phyloP scores from a whole-genome alignment of 768 basidiomycete species.

The Auricularia sp. region DNA sequence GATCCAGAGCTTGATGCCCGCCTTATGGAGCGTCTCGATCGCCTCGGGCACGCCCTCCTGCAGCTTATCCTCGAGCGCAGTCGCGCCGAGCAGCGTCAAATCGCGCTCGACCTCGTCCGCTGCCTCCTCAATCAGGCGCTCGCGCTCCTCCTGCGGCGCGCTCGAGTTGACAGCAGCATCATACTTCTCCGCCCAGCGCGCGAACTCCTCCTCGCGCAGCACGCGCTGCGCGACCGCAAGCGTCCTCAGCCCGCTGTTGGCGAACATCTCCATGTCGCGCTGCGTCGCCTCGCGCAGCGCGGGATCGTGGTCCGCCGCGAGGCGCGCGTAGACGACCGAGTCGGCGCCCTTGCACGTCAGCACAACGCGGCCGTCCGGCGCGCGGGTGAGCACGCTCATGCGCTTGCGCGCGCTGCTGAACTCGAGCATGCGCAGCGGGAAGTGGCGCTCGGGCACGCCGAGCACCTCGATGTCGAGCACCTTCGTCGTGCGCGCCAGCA shows the following conservation, averaged over 20 bases:
- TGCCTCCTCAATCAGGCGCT: slow-evolving; percentile 79
- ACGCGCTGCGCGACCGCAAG: slow-evolving; percentile 79
- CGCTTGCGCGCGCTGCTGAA: slow-evolving; percentile 92
- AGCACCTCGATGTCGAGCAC: slow-evolving; percentile 83
- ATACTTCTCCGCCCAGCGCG: slow-evolving; percentile 73
- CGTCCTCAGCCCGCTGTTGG: slow-evolving; percentile 86
- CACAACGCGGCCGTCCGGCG: slow-evolving; percentile 71
- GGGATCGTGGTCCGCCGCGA: slow-evolving; percentile 66
- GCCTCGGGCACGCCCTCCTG: slow-evolving; percentile 96
- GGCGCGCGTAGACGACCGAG: slow-evolving; percentile 82
- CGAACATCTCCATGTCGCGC: slow-evolving; percentile 87
- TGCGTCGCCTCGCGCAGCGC: slow-evolving; percentile 65
- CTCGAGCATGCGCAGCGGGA: slow-evolving; percentile 71
- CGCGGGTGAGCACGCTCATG: slow-evolving; percentile 87
- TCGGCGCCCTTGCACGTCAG: slow-evolving; percentile 96
- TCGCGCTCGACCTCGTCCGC: slow-evolving; percentile 76
- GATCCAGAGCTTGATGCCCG: slow-evolving; percentile 98
- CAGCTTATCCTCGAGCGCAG: slow-evolving; percentile 93
- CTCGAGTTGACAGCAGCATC: slow-evolving; percentile 70
- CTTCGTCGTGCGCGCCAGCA: slow-evolving; percentile 65
- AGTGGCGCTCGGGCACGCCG: slow-evolving; percentile 78
- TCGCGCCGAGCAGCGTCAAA: slow-evolving; percentile 81
- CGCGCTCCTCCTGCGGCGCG: slow-evolving; percentile 79
- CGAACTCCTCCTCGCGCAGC: slow-evolving; percentile 74
- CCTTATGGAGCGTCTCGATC: slow-evolving; percentile 81